Evolutionary conservation across 495 filamentous ascomycete species (phyloP).

Genomic region (Trichoderma gamsii): DNA sequence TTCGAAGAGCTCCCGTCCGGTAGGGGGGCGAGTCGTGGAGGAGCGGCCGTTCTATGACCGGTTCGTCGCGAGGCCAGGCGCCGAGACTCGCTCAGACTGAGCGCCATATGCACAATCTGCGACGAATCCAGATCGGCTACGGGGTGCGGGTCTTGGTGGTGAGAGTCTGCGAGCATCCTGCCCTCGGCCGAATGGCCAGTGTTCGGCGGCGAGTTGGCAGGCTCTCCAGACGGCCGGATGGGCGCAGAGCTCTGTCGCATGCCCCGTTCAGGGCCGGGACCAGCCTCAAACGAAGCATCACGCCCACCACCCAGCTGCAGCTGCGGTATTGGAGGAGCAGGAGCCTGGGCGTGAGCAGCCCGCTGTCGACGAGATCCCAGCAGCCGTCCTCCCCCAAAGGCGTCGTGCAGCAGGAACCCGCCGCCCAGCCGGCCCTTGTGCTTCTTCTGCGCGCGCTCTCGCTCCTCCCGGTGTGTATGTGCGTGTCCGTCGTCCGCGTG

Average conservation of each 20-base stretch:
- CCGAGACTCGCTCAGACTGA: slow-evolving; percentile 81
- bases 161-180: not conserved
- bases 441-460: slow-evolving; percentile 24
- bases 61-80: slow-evolving; percentile 53
- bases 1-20: slow-evolving; percentile 38
- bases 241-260: slow-evolving; percentile 24
- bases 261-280: not conserved
- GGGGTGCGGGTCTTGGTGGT: not conserved
- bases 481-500: slow-evolving; percentile 22
- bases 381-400: slow-evolving; percentile 10
- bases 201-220: slow-evolving; percentile 21
- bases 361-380: slow-evolving; percentile 10
- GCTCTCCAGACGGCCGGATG: not conserved
- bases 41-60: slow-evolving; percentile 40
- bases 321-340: not conserved
- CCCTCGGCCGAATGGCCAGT: slow-evolving; percentile 21
- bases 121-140: slow-evolving; percentile 64
- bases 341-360: not conserved
- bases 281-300: not conserved
- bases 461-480: slow-evolving; percentile 18
- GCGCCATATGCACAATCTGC: slow-evolving; percentile 83
- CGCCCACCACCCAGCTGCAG: not conserved
- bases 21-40: slow-evolving; percentile 39
- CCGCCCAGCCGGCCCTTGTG: slow-evolving; percentile 40
- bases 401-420: slow-evolving; percentile 41